phyloP scores from a whole-genome alignment of 805 yeast genomes.

The Suhomyces tanzawaensis region DNA sequence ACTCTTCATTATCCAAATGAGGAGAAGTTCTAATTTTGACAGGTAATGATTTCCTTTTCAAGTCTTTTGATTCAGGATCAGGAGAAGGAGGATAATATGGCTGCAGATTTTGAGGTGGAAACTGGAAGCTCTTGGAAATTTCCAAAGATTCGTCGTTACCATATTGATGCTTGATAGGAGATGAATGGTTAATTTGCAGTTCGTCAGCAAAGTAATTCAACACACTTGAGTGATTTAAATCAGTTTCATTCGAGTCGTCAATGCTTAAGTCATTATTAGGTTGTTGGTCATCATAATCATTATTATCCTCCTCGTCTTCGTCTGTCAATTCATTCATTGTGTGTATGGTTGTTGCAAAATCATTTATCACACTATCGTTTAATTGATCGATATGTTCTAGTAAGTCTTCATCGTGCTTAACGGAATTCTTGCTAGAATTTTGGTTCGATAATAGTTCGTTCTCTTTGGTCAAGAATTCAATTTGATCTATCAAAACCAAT shows the following conservation, averaged over 20 bases:
- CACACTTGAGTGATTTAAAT: constrained; percentile 15
- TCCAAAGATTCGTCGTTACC: constrained; percentile 19
- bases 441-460: constrained; percentile 15
- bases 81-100: constrained; percentile 32
- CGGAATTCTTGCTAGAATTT: constrained; percentile 9
- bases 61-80: constrained; percentile 25
- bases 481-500: constrained; percentile 51
- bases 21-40: constrained; percentile 24
- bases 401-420: constrained; percentile 6
- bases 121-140: constrained; percentile 22
- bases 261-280: constrained; percentile 1
- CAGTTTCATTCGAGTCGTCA: constrained; percentile 3
- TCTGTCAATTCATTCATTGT: constrained; percentile 23
- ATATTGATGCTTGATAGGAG: constrained; percentile 21
- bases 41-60: constrained; percentile 37
- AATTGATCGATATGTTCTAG: constrained; percentile 4
- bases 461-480: constrained; percentile 47
- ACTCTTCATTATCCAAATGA: constrained; percentile 26
- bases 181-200: constrained; percentile 22
- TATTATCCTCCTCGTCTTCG: constrained; percentile 11
- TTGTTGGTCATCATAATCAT: constrained; percentile 6
- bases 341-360: constrained; percentile 13
- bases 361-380: constrained; percentile 5
- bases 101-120: constrained; percentile 17
- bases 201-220: constrained; percentile 23